Evolutionary conservation across 1,284 basidiomycete genomes (phyloP).

Genomic region (Ustilago sp.): DNA sequence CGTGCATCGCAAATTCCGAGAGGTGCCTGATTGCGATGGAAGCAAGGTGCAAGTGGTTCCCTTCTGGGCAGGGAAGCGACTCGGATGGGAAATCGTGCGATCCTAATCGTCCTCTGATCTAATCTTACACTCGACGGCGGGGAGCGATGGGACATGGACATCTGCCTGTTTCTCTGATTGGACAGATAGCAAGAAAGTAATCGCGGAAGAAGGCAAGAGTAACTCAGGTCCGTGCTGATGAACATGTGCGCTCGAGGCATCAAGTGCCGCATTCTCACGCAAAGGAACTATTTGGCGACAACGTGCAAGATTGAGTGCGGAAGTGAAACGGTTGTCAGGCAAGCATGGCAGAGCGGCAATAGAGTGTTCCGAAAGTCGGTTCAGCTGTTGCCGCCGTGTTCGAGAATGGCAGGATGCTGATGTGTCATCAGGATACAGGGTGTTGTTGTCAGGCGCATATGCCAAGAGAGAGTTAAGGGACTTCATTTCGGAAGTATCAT

Average conservation of each 20-base stretch:
- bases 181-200: slow-evolving; percentile 16
- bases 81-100: slow-evolving; percentile 82
- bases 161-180: slow-evolving; percentile 28
- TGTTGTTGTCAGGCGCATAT: neutral
- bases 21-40: slow-evolving; percentile 45
- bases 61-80: slow-evolving; percentile 88
- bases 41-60: slow-evolving; percentile 76
- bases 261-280: neutral
- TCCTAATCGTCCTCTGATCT: slow-evolving; percentile 1
- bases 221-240: neutral
- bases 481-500: slow-evolving; percentile 33
- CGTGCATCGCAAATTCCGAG: slow-evolving; percentile 47
- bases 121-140: neutral
- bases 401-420: neutral
- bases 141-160: neutral
- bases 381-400: slow-evolving; percentile 13
- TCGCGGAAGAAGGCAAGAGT: neutral
- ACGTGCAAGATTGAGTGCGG: slow-evolving; percentile 9
- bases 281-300: neutral
- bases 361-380: slow-evolving; percentile 15
- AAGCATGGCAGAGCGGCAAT: slow-evolving; percentile 10
- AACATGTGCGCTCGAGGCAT: neutral
- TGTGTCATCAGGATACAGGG: neutral
- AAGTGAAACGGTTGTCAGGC: slow-evolving; percentile 5
- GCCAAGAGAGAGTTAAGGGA: slow-evolving; percentile 5